A percentile compares a stretch with the other conserved stretches of the same genome.
These are phyloP conservation scores for Craterostigma plantagineum DNA, from an alignment of 257 asterid genomes.

Conservation along the genomic window DNA sequence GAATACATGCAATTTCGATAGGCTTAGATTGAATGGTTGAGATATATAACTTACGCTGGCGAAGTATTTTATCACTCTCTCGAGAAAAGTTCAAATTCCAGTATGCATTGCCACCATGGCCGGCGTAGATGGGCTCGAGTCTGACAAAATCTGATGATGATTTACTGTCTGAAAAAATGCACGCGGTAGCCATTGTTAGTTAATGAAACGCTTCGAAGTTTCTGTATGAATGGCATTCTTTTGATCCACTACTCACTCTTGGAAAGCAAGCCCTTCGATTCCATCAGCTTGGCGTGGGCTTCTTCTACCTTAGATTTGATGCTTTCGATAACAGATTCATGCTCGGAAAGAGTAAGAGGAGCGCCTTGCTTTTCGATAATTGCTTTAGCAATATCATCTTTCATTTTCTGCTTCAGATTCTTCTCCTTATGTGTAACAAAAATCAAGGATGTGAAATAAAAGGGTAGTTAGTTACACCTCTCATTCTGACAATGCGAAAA, in stretches of 20 bases:
- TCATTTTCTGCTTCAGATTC: constrained; percentile 43
- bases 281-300: constrained; percentile 46
- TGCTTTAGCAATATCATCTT: constrained; percentile 34
- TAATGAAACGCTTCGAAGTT: background rate
- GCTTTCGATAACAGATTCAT: constrained; percentile 27
- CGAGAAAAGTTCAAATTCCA: constrained; percentile 25
- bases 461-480: background rate
- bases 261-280: constrained; percentile 18
- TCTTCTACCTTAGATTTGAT: constrained; percentile 27
- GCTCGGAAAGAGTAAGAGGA: constrained; percentile 40
- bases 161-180: constrained; percentile 17
- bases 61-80: constrained; percentile 13
- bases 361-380: constrained; percentile 28
- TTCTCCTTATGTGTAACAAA: constrained; percentile 49
- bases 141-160: constrained; percentile 32
- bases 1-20: no score
- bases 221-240: background rate
- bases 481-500: background rate
- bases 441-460: constrained; percentile 2
- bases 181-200: constrained; percentile 7
- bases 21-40: no score
- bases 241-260: constrained; percentile 22
- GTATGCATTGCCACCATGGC: constrained; percentile 19
- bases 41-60: no score
- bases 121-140: constrained; percentile 20